Evolutionary conservation across 345 rosid genomes (phyloP).

Genomic region (Salix exigua): DNA sequence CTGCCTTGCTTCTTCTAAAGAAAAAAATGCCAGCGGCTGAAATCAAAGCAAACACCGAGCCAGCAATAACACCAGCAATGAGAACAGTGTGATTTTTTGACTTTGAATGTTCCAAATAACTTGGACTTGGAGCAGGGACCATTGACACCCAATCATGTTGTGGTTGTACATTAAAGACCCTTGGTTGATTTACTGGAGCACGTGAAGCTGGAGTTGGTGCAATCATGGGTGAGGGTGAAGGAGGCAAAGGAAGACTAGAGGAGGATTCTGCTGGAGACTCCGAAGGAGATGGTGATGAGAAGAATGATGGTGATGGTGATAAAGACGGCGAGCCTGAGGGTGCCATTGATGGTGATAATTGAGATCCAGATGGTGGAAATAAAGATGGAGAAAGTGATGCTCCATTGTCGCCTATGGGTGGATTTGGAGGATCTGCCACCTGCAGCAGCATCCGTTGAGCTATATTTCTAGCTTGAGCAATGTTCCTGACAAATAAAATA

Average conservation of each 20-base stretch:
- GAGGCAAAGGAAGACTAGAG: slow-evolving; percentile 22
- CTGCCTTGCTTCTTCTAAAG: slow-evolving; percentile 56
- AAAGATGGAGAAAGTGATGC: slow-evolving; percentile 18
- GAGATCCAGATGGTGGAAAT: slow-evolving; percentile 23
- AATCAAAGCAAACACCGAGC: slow-evolving; percentile 34
- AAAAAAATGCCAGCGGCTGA: slow-evolving; percentile 37
- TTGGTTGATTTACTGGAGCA: slow-evolving; percentile 9
- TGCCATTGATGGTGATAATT: slow-evolving; percentile 13
- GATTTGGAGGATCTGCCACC: slow-evolving; percentile 15
- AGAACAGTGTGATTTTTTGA: slow-evolving; percentile 26
- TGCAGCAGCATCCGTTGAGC: slow-evolving; percentile 42
- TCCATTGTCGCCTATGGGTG: slow-evolving; percentile 11
- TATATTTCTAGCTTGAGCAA: slow-evolving; percentile 18
- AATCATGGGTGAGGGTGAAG: slow-evolving; percentile 34
- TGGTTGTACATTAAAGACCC: slow-evolving; percentile 21
- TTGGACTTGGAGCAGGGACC: slow-evolving; percentile 36
- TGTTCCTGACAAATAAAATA: slow-evolving; percentile 33
- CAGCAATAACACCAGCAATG: slow-evolving; percentile 44
- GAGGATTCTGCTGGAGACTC: slow-evolving; percentile 32
- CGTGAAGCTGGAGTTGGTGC: slow-evolving; percentile 24
- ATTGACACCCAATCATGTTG: slow-evolving; percentile 4
- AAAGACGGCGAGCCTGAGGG: slow-evolving; percentile 22
- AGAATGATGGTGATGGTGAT: neutral
- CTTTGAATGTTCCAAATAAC: slow-evolving; percentile 17
- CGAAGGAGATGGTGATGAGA: slow-evolving; percentile 34